phyloP scores from a whole-genome alignment of 306 rosid genomes.

The Ammopiptanthus mongolicus region DNA sequence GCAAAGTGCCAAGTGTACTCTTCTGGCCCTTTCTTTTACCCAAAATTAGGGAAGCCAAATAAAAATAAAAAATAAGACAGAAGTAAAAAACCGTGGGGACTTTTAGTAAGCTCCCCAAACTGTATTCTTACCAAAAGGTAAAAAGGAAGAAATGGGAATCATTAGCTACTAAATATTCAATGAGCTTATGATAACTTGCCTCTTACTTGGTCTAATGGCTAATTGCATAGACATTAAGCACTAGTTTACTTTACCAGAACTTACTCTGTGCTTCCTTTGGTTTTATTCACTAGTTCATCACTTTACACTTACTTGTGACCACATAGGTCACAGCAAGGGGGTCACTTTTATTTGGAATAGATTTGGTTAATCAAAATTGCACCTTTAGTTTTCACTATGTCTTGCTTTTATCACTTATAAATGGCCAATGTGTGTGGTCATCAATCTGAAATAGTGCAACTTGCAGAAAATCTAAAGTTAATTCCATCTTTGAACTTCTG shows the following conservation, averaged over 20 bases:
- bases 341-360: conserved; percentile 18
- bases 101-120: conserved; percentile 28
- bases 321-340: conserved; percentile 15
- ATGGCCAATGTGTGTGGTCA: conserved; percentile 21
- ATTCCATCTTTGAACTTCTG: conserved; percentile 24
- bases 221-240: conserved; percentile 22
- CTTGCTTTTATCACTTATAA: conserved; percentile 22
- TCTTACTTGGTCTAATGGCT: conserved; percentile 26
- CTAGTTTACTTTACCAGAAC: conserved; percentile 24
- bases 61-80: conserved; percentile 15
- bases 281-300: conserved; percentile 20
- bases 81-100: conserved; percentile 30
- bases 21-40: conserved; percentile 28
- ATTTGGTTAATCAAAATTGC: conserved; percentile 30
- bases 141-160: conserved; percentile 41
- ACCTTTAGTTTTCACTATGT: conserved; percentile 23
- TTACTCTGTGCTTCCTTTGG: conserved; percentile 19
- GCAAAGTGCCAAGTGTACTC: conserved; percentile 45
- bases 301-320: conserved; percentile 22
- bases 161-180: conserved; percentile 51
- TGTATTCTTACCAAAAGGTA: conserved; percentile 38
- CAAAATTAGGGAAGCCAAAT: conserved; percentile 2
- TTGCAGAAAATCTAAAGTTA: conserved; percentile 22
- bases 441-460: conserved; percentile 25
- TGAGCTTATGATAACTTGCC: conserved; percentile 43